These are phyloP conservation scores for Penicillium psychrosexuale DNA, from an alignment of 2,329 filamentous ascomycete genomes.

Conservation along the genomic window DNA sequence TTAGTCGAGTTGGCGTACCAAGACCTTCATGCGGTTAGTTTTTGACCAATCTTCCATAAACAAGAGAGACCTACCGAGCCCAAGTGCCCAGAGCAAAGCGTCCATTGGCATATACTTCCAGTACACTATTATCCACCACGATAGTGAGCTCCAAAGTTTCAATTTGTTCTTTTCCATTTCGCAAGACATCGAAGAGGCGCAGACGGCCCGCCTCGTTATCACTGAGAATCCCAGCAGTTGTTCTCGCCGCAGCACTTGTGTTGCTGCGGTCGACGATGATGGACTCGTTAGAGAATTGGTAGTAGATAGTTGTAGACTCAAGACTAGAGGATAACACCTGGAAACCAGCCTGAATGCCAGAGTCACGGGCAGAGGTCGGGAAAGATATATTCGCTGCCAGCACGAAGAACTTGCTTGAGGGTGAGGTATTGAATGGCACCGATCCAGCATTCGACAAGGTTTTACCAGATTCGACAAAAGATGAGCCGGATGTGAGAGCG, in stretches of 20 bases:
- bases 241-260: conserved; percentile 16
- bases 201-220: conserved; percentile 12
- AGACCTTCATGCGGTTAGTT: conserved; percentile 6
- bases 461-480: conserved; percentile 1
- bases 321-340: conserved; percentile 13
- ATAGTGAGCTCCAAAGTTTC: conserved; percentile 20
- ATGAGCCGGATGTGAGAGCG: conserved; percentile 1
- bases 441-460: conserved; percentile 1
- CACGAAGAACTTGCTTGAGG: conserved; percentile 4
- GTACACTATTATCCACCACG: conserved; percentile 17
- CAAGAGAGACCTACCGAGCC: conserved; percentile 12
- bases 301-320: conserved; percentile 18
- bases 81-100: conserved; percentile 20
- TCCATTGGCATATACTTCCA: conserved; percentile 22
- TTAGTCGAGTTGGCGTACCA: conserved; percentile 21
- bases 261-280: conserved; percentile 18
- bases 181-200: conserved; percentile 15
- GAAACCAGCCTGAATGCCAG: conserved; percentile 11
- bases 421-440: background rate
- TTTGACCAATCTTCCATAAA: background rate
- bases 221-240: conserved; percentile 10
- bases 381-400: conserved; percentile 2
- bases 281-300: conserved; percentile 23
- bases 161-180: conserved; percentile 3
- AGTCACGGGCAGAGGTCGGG: conserved; percentile 1